Evolutionary conservation across 352 stramenopile genomes (phyloP), one percentile per base, ranked within the genome.

Genomic region (Peronospora belbahrii): DNA sequence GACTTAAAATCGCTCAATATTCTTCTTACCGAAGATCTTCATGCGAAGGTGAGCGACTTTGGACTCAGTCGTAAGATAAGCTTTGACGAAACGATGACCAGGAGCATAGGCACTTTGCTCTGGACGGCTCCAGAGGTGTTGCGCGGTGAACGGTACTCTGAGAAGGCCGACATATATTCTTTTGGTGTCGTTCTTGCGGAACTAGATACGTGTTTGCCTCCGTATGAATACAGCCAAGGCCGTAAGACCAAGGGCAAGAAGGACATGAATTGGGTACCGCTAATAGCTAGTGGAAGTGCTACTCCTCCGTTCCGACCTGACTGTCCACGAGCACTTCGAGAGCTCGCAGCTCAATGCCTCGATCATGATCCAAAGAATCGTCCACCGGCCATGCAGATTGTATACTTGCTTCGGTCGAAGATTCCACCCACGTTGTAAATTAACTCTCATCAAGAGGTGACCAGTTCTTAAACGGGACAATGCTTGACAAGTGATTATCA

Each of bases 111-210:
- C 20, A 74, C 68, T 15, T 17, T 77, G 14, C 52, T 74, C 24
- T 78, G 67, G 70, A 76, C 63, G 6, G 64, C 69, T 4, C 69
- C 66, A 1, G 66, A 78, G 39, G 60, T 78, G 7, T 59, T 93
- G 30, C 56, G 70, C 0, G 71, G 74, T 10, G 74, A 81, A 19
- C 31, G 52, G 37, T 86, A 83, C 54, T 66, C 64, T 6, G 67
- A 77, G 50, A 81, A 81, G 32, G 65, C 69, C 10, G 74, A 86
- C 47, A 74, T 86, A 18, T 86, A 78, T 52, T 84, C 71, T 19
- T 84, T 71, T 40, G 71, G 74, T 27, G 67, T 86, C 34, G 66
- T 86, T 11, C 50, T 86, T n/a, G 65, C 67, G 6, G 74, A 86
- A 48, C 53, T 86, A n/a, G 71, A 86, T 33, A 86, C 71, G 34